Conservation (phyloP, 257 asterid species). For the Salvia miltiorrhiza region DNA sequence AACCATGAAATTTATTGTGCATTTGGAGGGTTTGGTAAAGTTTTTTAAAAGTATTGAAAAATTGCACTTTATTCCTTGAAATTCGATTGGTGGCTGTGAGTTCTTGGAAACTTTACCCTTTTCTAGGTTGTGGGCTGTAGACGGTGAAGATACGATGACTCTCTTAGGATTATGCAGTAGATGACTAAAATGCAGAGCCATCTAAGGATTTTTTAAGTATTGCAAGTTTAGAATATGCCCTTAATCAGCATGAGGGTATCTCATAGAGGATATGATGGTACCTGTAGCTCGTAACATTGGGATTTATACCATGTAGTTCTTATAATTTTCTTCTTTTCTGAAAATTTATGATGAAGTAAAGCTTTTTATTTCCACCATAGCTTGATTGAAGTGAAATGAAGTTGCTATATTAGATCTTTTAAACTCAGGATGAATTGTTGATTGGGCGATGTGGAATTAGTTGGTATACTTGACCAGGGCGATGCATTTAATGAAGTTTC, state of each 20-base stretch:
- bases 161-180: neutral
- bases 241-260: neutral
- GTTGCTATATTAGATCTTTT: neutral
- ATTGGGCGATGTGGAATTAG: neutral
- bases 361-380: neutral
- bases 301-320: too few species aligned
- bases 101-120: neutral
- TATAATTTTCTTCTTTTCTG: neutral
- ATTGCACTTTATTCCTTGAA: conserved; percentile 16
- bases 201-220: neutral
- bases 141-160: neutral
- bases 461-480: neutral
- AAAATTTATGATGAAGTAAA: neutral
- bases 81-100: conserved; percentile 7
- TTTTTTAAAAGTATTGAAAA: neutral
- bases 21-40: conserved; percentile 28
- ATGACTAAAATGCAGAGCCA: neutral
- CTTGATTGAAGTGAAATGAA: conserved; percentile 7
- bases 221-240: neutral
- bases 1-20: too few species aligned
- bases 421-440: neutral
- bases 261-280: neutral
- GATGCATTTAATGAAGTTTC: conserved; percentile 4
- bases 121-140: neutral
- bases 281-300: neutral